Conservation (phyloP, 176 grass and related monocot genomes). For the Melocanna baccifera region DNA sequence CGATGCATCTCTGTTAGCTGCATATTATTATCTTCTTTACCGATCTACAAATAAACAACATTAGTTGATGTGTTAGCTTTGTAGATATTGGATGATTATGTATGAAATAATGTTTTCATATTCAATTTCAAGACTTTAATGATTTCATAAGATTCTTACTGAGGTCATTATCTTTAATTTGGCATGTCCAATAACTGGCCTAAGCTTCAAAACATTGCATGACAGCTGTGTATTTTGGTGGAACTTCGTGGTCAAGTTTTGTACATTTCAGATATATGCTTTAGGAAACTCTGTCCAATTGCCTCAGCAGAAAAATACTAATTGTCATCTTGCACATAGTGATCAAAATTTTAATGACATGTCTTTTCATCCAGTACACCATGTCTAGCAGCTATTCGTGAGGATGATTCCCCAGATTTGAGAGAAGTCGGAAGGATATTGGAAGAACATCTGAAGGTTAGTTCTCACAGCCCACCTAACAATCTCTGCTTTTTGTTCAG, state of each 20-base stretch:
- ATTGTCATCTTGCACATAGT: neutral
- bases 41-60: neutral
- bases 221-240: neutral
- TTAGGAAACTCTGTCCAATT: neutral
- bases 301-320: neutral
- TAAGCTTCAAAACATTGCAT: neutral
- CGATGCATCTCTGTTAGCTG: neutral
- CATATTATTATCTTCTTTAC: neutral
- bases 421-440: constrained; percentile 56
- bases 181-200: neutral
- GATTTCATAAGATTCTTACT: neutral
- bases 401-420: constrained; percentile 67
- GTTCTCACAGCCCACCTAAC: neutral
- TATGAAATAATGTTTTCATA: neutral
- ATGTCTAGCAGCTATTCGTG: constrained; percentile 58
- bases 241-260: neutral
- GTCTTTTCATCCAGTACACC: constrained; percentile 47
- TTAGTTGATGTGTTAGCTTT: neutral
- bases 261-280: neutral
- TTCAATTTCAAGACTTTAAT: neutral
- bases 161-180: neutral
- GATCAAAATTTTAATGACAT: neutral
- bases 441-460: constrained; percentile 64
- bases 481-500: neutral
- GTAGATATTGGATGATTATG: neutral